Base-by-base conservation (phyloP, 2,329 filamentous ascomycete species). In the Fusarium virguliforme region DNA sequence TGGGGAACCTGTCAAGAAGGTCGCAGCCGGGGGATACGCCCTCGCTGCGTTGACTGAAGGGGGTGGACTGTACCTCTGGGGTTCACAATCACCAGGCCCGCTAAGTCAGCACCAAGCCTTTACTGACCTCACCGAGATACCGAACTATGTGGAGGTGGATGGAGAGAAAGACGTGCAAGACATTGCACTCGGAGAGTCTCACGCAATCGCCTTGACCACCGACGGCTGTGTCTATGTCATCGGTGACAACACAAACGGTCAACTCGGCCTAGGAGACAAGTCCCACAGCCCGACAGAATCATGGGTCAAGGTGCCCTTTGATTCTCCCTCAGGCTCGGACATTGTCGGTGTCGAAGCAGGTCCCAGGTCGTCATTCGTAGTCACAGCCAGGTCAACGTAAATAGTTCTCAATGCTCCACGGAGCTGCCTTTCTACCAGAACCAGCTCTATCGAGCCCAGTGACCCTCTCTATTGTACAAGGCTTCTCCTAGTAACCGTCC, bases 41-140 rank as follows among this genome's bases (percentile, higher is more conserved):
- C 79, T 87, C 3, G 88, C 87, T 4, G 89, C 89, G 0, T 72
- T 92, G 46, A 91, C 89, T 0, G 79, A 83, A 10, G 87, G 86
- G 3, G 82, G 85, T 34, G 87, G 89, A 63, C 77, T 91, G 2
- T 92, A 92, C 74, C 76, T 87, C 26, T 92, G 90, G 90, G 90
- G 90, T 3, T 76, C 76, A 48, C 32, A 64, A 15, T 61, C 74
- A 2, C 65, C 67, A 6, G 75, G 75, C 8, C 58, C 66, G 1
- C 71, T 69, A 32, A 77, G 79, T n/a, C 79, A 81, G 5, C 75
- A 76, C 10, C 73, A 74, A n/a, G 71, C 78, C 28, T 75, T 85
- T 34, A 51, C 80, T 1, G 59, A 68, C 1, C 71, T 84, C 18
- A 67, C 50, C 9, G 68, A 60, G 3, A 60, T 78, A 8, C 85